Evolutionary conservation across 1,284 basidiomycete genomes (phyloP), one percentile per base, ranked within the genome.

Genomic region (Pseudozyma flocculosa): DNA sequence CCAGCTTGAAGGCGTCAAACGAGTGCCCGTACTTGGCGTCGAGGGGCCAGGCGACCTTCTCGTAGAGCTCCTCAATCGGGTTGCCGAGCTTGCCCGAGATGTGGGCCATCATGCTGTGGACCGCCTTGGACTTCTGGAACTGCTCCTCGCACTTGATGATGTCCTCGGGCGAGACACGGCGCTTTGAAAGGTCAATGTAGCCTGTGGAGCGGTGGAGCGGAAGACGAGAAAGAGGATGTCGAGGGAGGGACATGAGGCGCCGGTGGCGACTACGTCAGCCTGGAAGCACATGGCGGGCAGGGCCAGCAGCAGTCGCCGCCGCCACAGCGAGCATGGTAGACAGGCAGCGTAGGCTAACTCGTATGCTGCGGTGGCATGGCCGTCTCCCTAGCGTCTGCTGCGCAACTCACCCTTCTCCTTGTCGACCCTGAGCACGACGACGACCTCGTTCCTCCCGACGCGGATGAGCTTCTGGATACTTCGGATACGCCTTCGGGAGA

Each of bases 101-200:
- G 58, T 78, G 75, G 11, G 72, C 56, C 50, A 76, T 63, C 52
- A 78, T 78, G 45, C 66, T 69, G 58, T 76, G 70, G 30, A 78
- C 75, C 9, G 75, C 74, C 81, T 95, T 95, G 40, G 91, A 92
- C 82, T 98, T 98, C 85, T 93, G 93, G 81, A 91, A 98, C 48
- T 91, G 87, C 77, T 97, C 94, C 80, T 98, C 95, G 81, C 95
- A 98, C 82, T 96, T 96, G 45, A 88, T 86, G 72, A 98, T 94
- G 79, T 98, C 94, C 79, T 99, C 95, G 11, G 94, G 89, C 11
- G 93, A 96, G n/a, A 99, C 94, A 74, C 95, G 88, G 71, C 95
- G 88, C 83, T 99, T 99, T 48, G 93, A 97, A 37, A 98, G 83
- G 84, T 99, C 94, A 76, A 99, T 99, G 82, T 98, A 98, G 18